Conservation (phyloP, 148 eudicot genomes). For the Amaranthus palmeri region DNA sequence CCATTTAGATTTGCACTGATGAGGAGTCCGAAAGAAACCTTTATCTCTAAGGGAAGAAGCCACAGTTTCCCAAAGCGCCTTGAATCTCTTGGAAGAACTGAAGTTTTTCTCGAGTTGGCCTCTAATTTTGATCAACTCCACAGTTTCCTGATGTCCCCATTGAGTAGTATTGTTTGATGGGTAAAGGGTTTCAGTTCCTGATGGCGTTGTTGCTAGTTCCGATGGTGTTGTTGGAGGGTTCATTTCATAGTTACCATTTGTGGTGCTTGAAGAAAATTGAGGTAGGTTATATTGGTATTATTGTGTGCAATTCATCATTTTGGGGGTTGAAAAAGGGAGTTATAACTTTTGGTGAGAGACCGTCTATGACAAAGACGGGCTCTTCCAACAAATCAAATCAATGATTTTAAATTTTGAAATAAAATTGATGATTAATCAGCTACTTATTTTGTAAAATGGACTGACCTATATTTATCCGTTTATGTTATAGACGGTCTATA, state of each 20-base stretch:
- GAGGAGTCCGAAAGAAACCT: conserved; percentile 62
- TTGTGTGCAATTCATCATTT: too few species aligned
- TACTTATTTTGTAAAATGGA: too few species aligned
- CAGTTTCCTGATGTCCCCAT: conserved; percentile 43
- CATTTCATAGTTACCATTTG: background rate
- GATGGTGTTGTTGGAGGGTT: background rate
- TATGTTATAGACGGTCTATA: too few species aligned
- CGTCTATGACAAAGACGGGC: too few species aligned
- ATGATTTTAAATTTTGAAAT: too few species aligned
- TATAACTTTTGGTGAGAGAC: too few species aligned
- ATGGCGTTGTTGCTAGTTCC: too few species aligned
- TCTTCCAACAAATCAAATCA: too few species aligned
- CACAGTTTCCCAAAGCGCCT: conserved; percentile 57
- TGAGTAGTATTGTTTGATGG: background rate
- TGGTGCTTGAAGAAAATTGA: too few species aligned
- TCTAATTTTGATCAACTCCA: conserved; percentile 41
- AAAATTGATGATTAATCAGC: too few species aligned
- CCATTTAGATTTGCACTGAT: conserved; percentile 93
- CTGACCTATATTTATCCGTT: too few species aligned
- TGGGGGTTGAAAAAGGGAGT: background rate
- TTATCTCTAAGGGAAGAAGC: conserved; percentile 50
- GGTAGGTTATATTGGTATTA: too few species aligned
- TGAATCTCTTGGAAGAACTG: conserved; percentile 32
- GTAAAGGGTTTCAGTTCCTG: background rate
- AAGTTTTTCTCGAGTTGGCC: conserved; percentile 40